Percentiles rank a stretch among this genome's conserved stretches.
phyloP scores from a whole-genome alignment of 768 basidiomycete genomes.

The Mycena epipterygia region DNA sequence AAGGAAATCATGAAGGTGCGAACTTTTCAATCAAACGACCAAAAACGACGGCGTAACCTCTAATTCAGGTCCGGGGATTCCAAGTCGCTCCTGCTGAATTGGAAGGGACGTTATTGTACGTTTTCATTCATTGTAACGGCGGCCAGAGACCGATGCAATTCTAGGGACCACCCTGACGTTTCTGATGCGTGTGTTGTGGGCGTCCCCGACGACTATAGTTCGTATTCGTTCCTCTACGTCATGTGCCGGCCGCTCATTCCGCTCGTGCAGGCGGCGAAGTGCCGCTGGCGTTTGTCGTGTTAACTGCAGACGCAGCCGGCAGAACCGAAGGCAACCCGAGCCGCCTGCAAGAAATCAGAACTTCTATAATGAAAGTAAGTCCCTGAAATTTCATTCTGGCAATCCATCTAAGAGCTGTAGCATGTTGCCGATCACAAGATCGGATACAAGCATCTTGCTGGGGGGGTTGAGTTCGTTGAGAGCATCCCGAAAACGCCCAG shows the following conservation, averaged over 20 bases:
- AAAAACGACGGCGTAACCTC: conserved; percentile 59
- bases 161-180: conserved; percentile 68
- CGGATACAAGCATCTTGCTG: conserved; percentile 59
- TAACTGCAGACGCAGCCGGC: conserved; percentile 56
- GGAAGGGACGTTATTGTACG: conserved; percentile 54
- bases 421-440: conserved; percentile 54
- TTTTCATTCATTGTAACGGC: not conserved
- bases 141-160: not conserved
- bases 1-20: conserved; percentile 68
- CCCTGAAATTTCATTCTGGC: not conserved
- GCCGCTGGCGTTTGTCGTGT: conserved; percentile 77
- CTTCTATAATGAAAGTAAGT: conserved; percentile 51
- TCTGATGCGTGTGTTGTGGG: conserved; percentile 75
- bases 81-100: conserved; percentile 79
- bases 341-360: conserved; percentile 50
- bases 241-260: conserved; percentile 44
- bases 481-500: conserved; percentile 63
- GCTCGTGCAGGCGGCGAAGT: conserved; percentile 65
- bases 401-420: conserved; percentile 23
- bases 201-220: conserved; percentile 77
- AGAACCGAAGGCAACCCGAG: conserved; percentile 47
- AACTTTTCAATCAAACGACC: not conserved
- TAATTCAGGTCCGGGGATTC: conserved; percentile 53
- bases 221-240: conserved; percentile 60
- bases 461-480: conserved; percentile 60